These are phyloP conservation scores for Plantago elongata DNA, from an alignment of 257 asterid genomes.

Conservation along the genomic window DNA sequence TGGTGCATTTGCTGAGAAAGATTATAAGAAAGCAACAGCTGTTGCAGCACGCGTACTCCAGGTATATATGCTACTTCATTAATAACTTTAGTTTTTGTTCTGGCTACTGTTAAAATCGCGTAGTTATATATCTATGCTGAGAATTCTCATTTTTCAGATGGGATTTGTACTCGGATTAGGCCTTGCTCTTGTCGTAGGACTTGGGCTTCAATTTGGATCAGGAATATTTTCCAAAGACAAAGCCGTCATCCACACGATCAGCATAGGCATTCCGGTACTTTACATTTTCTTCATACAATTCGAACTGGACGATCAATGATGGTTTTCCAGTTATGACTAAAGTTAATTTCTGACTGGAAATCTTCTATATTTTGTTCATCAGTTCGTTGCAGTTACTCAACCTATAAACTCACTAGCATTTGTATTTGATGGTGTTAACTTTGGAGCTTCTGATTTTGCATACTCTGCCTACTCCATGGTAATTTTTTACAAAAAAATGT, in stretches of 20 bases:
- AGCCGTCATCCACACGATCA: constrained; percentile 47
- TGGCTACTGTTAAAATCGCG: too few species aligned
- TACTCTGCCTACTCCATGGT: constrained; percentile 95
- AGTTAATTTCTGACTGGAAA: too few species aligned
- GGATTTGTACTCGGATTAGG: constrained; percentile 80
- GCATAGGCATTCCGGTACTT: constrained; percentile 71
- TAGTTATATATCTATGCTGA: not conserved
- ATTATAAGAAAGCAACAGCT: constrained; percentile 72
- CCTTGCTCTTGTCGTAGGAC: constrained; percentile 61
- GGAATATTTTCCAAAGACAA: constrained; percentile 78
- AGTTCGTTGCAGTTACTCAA: constrained; percentile 94
- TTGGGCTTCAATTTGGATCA: constrained; percentile 74
- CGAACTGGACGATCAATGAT: too few species aligned
- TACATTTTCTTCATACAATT: too few species aligned
- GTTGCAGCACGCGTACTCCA: constrained; percentile 79
- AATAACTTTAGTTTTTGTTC: not conserved
- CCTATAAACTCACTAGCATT: constrained; percentile 85
- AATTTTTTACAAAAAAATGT: not conserved
- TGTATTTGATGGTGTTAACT: constrained; percentile 84
- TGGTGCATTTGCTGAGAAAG: constrained; percentile 91
- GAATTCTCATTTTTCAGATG: constrained; percentile 45
- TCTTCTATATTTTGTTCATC: constrained; percentile 2
- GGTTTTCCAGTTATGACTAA: too few species aligned
- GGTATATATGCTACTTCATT: constrained; percentile 34
- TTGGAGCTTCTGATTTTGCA: constrained; percentile 88